Evolutionary conservation across 1,284 basidiomycete genomes (phyloP).

Genomic region (Stygiomarasmius scandens): DNA sequence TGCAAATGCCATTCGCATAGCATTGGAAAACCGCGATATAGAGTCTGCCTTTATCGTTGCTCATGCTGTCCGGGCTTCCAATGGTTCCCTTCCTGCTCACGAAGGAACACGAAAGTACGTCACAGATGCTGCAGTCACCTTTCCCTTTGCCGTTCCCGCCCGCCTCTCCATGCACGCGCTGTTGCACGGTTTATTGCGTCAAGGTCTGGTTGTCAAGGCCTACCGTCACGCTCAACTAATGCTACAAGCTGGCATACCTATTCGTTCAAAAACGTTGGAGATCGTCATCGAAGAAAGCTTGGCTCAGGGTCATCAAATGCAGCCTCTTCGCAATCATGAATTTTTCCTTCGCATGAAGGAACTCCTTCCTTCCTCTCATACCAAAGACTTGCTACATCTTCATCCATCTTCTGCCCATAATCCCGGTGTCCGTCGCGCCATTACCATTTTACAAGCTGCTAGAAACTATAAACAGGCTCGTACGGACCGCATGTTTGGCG

Average conservation of each 20-base stretch:
- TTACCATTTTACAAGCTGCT: constrained; percentile 56
- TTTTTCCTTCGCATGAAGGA: constrained; percentile 19
- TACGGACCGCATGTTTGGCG: constrained; percentile 60
- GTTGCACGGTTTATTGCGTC: constrained; percentile 62
- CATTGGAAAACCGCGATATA: constrained; percentile 40
- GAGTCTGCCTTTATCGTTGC: constrained; percentile 10
- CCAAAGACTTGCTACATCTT: constrained; percentile 27
- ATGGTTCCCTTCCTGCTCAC: constrained; percentile 8
- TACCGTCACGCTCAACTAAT: constrained; percentile 50
- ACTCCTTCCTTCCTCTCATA: constrained; percentile 20
- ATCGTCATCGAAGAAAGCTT: constrained; percentile 41
- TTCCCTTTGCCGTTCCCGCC: constrained; percentile 52
- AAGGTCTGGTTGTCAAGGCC: constrained; percentile 50
- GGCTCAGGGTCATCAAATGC: constrained; percentile 3
- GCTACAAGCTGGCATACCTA: constrained; percentile 51
- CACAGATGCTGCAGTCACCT: constrained; percentile 40
- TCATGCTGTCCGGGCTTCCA: constrained; percentile 11
- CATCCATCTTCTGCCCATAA: constrained; percentile 34
- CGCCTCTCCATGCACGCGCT: constrained; percentile 63
- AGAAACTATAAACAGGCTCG: constrained; percentile 56
- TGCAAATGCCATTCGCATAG: constrained; percentile 54
- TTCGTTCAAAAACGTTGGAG: constrained; percentile 52
- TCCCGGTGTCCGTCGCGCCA: constrained; percentile 47
- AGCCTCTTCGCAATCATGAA: constrained; percentile 10
- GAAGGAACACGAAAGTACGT: neutral